These are phyloP conservation scores for Fusarium xylarioides DNA, from an alignment of 2,329 filamentous ascomycete species.

Conservation along the genomic window DNA sequence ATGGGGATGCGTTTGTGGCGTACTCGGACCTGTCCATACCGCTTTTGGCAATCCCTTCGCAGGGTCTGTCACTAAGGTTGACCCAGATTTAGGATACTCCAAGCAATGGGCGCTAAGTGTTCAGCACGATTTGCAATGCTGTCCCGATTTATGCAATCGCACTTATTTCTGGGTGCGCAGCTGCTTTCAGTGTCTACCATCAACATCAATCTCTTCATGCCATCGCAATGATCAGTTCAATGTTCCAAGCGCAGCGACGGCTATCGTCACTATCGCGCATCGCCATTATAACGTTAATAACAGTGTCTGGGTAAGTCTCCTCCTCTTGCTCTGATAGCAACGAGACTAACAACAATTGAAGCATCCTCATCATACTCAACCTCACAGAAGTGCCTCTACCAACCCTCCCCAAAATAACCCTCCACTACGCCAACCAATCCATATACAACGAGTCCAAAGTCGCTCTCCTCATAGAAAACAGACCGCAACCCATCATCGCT, in stretches of 20 bases:
- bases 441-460: not conserved
- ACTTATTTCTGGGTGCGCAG: not conserved
- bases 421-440: not conserved
- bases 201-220: not conserved
- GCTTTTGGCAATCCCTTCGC: not conserved
- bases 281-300: rapidly evolving
- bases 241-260: not conserved
- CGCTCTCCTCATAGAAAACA: not conserved
- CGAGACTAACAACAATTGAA: rapidly evolving
- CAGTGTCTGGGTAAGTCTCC: rapidly evolving
- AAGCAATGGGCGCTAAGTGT: not conserved
- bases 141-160: not conserved
- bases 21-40: rapidly evolving
- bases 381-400: not conserved
- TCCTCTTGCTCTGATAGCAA: rapidly evolving
- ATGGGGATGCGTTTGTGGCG: not conserved
- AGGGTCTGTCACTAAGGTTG: not conserved
- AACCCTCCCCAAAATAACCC: not conserved
- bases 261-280: not conserved
- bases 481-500: not conserved
- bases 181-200: not conserved
- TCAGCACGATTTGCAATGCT: not conserved
- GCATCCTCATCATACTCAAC: not conserved
- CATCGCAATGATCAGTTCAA: not conserved
- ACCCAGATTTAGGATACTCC: not conserved